Evolutionary conservation across 768 basidiomycete species (phyloP), one percentile per base, ranked within the genome.

Genomic region (Kwoniella sp.): DNA sequence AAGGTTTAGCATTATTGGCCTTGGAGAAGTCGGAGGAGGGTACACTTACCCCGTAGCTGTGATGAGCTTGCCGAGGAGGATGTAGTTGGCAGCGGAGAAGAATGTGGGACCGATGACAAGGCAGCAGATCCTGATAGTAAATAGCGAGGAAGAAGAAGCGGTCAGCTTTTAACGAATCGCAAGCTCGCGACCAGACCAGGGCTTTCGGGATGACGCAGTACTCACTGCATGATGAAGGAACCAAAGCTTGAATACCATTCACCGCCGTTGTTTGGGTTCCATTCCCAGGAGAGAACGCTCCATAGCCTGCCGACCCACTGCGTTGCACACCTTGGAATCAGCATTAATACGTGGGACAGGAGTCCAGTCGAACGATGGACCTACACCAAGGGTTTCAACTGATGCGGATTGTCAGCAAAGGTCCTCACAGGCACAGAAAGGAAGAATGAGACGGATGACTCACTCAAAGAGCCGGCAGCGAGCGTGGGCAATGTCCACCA

Each of bases 51-150:
- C 86, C 85, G 48, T 78, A 70, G 3, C 80, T 50, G 0, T 85
- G 85, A n/a, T 86, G 75, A 4, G 79, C 26, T 76, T 71, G 1
- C 86, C 85, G 12, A 88, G 80, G 21, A 86, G 83, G 46, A 86
- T 81, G 72, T 88, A 88, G 67, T 84, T 85, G 13, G 86, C 85
- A 0, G 87, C 86, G 19, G 73, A 70, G 64, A 74, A 76, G 24
- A 85, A 86, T 0, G 85, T 85, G 1, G 87, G 87, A 0, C 83
- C 83, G 46, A 87, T 77, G 68, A 88, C 86, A 2, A 85, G 84
- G 7, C 79, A 77, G 5, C 79, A 77, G n/a, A 86, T 84, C 72
- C 86, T 86, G 65, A 29, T 17, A 64, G n/a, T 17, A 33, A 29
- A 5, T 52, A 21, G 29, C n/a, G 26, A 25, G 26, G 13, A 27